Conservation (phyloP, 306 rosid species). For the Crotalaria pallida region DNA sequence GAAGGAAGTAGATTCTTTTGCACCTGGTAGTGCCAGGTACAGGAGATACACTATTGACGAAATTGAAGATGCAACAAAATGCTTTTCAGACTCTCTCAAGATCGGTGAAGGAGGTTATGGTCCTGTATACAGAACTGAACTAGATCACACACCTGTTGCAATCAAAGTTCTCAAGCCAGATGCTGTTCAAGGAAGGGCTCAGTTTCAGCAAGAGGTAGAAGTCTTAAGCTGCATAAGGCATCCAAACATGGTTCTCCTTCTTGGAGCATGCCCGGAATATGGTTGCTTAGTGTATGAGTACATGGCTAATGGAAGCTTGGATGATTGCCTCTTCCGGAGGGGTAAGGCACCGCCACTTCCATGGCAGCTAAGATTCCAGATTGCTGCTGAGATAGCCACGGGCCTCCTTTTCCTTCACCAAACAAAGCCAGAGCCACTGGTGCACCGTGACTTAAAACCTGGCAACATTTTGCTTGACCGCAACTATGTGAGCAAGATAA, state of each 20-base stretch:
- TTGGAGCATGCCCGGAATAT: too few relatives aligned
- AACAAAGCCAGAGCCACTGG: conserved; percentile 82
- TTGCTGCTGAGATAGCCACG: conserved; percentile 85
- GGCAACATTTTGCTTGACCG: conserved; percentile 84
- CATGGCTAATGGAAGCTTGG: too few relatives aligned
- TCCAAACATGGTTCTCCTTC: conserved; percentile 96
- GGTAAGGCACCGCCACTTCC: conserved; percentile 54
- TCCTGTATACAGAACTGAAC: conserved; percentile 64
- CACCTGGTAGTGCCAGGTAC: conserved; percentile 29
- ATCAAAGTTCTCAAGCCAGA: conserved; percentile 69
- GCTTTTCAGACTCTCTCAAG: conserved; percentile 42
- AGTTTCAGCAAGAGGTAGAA: conserved; percentile 85
- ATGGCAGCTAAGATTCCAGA: conserved; percentile 80
- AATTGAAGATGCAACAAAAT: conserved; percentile 62
- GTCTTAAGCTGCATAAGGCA: conserved; percentile 80
- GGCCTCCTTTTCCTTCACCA: conserved; percentile 86
- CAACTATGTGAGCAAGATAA: too few relatives aligned
- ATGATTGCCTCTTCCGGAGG: conserved; percentile 51
- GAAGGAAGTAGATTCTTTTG: background rate
- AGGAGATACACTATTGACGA: conserved; percentile 64
- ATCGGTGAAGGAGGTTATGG: conserved; percentile 98
- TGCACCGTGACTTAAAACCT: conserved; percentile 88
- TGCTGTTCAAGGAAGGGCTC: conserved; percentile 71
- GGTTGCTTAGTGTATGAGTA: too few relatives aligned
- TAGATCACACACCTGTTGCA: conserved; percentile 83